These are phyloP conservation scores for Aquilaria yunnanensis DNA, from an alignment of 345 rosid species.

Conservation along the genomic window DNA sequence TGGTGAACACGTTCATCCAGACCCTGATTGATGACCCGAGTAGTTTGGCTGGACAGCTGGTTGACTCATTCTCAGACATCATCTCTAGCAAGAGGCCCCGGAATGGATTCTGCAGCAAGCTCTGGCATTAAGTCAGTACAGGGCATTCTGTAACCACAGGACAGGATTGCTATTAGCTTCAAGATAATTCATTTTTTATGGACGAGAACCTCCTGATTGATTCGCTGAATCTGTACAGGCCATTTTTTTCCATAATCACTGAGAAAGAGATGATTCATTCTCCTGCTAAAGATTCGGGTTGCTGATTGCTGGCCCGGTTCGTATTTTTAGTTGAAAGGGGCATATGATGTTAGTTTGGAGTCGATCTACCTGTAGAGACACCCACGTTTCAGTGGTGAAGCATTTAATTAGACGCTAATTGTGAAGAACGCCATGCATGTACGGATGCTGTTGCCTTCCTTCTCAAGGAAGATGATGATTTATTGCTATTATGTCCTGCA, in stretches of 20 bases:
- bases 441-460: conserved; percentile 19
- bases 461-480: conserved; percentile 12
- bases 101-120: conserved; percentile 57
- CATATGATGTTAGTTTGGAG: conserved; percentile 6
- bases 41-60: conserved; percentile 91
- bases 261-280: conserved; percentile 22
- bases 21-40: conserved; percentile 76
- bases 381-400: conserved; percentile 13
- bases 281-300: conserved; percentile 26
- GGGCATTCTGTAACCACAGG: conserved; percentile 17
- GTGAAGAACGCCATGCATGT: conserved; percentile 2
- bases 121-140: conserved; percentile 39
- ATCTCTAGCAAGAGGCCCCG: conserved; percentile 67
- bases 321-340: conserved; percentile 7
- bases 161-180: conserved; percentile 22
- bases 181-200: conserved; percentile 22
- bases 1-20: conserved; percentile 83
- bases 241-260: conserved; percentile 24
- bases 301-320: conserved; percentile 20
- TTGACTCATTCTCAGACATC: conserved; percentile 71
- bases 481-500: too few species aligned
- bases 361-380: conserved; percentile 3
- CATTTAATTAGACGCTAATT: conserved; percentile 4
- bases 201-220: conserved; percentile 22
- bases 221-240: conserved; percentile 31